Conservation (phyloP, 2,329 filamentous ascomycete genomes). For the Cladosporium sp. region DNA sequence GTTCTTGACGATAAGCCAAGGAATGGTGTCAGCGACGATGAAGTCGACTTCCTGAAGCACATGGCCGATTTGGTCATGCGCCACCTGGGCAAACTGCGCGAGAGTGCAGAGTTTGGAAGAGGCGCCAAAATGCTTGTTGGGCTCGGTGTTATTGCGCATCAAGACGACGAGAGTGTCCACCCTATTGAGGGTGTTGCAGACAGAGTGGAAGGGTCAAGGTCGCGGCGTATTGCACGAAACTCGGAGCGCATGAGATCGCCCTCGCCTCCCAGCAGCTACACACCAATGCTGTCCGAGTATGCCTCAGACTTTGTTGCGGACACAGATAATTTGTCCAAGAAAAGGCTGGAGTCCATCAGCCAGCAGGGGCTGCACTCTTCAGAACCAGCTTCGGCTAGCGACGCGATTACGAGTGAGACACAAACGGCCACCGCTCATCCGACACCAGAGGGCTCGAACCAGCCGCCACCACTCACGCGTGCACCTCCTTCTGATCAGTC, state of each 20-base stretch:
- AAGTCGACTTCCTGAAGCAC: conserved; percentile 58
- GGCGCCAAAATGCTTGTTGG: conserved; percentile 12
- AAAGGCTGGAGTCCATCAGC: background rate
- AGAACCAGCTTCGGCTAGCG: background rate
- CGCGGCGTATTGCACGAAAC: background rate
- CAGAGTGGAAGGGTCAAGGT: background rate
- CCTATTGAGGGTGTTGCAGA: background rate
- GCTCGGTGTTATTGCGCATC: background rate
- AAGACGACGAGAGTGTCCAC: background rate
- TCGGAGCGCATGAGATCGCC: background rate
- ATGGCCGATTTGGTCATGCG: conserved; percentile 60
- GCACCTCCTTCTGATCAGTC: background rate
- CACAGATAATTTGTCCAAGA: background rate
- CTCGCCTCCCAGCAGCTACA: background rate
- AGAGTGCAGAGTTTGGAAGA: conserved; percentile 44
- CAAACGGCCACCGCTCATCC: background rate
- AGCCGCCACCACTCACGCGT: background rate
- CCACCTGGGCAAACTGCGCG: conserved; percentile 59
- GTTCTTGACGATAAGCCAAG: conserved; percentile 60
- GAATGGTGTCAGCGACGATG: conserved; percentile 50
- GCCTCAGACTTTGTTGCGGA: background rate
- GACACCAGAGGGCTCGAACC: background rate
- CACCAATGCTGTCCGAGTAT: conserved; percentile 2
- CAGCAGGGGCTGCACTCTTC: background rate
- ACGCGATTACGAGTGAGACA: background rate